Percentiles rank a stretch among this genome's conserved stretches.
phyloP scores from a whole-genome alignment of 495 filamentous ascomycete species.

The Astrothelium macrocarpum region DNA sequence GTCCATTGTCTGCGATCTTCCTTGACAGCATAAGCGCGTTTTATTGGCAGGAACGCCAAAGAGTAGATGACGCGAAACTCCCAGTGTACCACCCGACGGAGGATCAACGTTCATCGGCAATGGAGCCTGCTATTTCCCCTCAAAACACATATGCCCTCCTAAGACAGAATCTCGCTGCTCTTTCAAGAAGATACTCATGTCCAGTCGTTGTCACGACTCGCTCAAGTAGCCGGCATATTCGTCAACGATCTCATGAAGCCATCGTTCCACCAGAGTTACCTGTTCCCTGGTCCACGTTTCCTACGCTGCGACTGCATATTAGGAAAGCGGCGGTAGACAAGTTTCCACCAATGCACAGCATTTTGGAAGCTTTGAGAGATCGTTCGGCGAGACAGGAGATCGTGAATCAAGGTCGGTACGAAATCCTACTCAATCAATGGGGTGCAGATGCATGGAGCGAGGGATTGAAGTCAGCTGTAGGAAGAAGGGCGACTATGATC shows the following conservation, averaged over 20 bases:
- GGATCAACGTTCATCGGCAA: background rate
- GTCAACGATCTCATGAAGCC: conserved; percentile 32
- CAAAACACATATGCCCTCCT: conserved; percentile 23
- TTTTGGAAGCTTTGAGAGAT: conserved; percentile 47
- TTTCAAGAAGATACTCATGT: conserved; percentile 24
- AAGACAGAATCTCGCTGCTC: conserved; percentile 4
- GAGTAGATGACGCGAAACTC: conserved; percentile 34
- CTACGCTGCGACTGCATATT: conserved; percentile 40
- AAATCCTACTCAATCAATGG: conserved; percentile 14
- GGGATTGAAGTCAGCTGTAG: background rate
- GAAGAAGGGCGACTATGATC: background rate
- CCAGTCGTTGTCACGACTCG: conserved; percentile 23
- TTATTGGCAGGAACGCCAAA: conserved; percentile 46
- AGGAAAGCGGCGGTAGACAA: conserved; percentile 37
- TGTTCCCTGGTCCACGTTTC: conserved; percentile 41
- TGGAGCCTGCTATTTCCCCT: background rate
- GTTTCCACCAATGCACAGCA: conserved; percentile 46
- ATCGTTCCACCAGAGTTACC: conserved; percentile 33
- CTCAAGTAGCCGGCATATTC: conserved; percentile 12
- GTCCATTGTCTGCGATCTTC: conserved; percentile 41
- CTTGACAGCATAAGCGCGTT: conserved; percentile 50
- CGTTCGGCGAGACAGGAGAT: conserved; percentile 37
- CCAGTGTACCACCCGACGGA: background rate
- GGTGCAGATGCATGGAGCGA: conserved; percentile 13
- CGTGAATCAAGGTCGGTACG: conserved; percentile 29